Base-by-base conservation (phyloP, 1,284 basidiomycete genomes). In the Puccinia polysora region DNA sequence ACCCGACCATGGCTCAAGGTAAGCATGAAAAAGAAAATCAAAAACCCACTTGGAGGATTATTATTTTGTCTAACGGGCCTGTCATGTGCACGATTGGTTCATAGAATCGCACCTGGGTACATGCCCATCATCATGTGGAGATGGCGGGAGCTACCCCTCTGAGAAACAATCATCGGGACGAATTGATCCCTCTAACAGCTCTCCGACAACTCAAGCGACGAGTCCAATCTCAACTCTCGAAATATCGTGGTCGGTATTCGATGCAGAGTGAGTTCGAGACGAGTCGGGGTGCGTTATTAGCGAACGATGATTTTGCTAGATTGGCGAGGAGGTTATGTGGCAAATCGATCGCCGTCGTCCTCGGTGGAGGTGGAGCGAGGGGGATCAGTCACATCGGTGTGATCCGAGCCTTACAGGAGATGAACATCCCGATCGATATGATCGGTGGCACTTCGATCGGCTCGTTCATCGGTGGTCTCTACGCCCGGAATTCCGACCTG, bases 1-100 rank as follows among this genome's bases (percentile, higher is more conserved):
- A 98, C 96, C 32, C 86, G 95, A 65, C 89, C 90, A 79, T 99
- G 95, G 95, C 84, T 99, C 56, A 93, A 93, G 84, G 91, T 91
- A 68, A 53, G 81, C 77, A 32, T 23, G n/a, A 40, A 28, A 23
- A 55, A 20, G 36, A 36, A 40, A 28, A 50, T 47, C 28, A 47
- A 49, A 15, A n/a, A 20, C 25, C 18, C n/a, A 50, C 20, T 18
- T 32, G 14, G 45, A n/a, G 20, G 15, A n/a, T n/a, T n/a, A n/a
- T n/a, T n/a, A n/a, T n/a, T n/a, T n/a, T n/a, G n/a, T n/a, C n/a
- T n/a, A n/a, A n/a, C n/a, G n/a, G n/a, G n/a, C n/a, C n/a, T n/a
- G n/a, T n/a, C n/a, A n/a, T n/a, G n/a, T n/a, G n/a, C 5, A n/a
- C 32, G 50, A 10, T 38, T 12, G 25, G 2, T 47, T 68, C 23